phyloP scores from a whole-genome alignment of 1,139 yeast genomes.

The Geotrichum siamense region DNA sequence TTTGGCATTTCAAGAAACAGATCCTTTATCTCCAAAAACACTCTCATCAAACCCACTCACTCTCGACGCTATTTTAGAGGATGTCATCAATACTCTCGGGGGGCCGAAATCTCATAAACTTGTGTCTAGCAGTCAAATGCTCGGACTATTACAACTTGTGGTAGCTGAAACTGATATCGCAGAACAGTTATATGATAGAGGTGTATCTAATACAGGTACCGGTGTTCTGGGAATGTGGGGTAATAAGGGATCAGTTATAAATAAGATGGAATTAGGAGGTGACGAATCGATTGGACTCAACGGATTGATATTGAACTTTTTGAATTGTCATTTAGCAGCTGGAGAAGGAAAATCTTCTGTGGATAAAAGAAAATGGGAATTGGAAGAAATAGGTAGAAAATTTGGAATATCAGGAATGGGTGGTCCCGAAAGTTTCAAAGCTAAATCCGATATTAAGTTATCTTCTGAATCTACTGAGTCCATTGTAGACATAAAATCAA shows the following conservation, averaged over 20 bases:
- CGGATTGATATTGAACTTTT: slow-evolving; percentile 46
- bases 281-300: slow-evolving; percentile 25
- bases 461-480: neutral
- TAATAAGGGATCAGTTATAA: slow-evolving; percentile 50
- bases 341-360: slow-evolving; percentile 49
- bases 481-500: neutral
- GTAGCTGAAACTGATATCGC: slow-evolving; percentile 32
- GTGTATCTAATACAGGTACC: slow-evolving; percentile 43
- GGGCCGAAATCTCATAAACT: slow-evolving; percentile 27
- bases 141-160: slow-evolving; percentile 45
- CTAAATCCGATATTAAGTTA: neutral
- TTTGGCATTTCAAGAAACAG: slow-evolving; percentile 47
- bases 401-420: slow-evolving; percentile 26
- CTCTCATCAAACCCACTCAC: slow-evolving; percentile 40
- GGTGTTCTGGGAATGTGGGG: slow-evolving; percentile 52
- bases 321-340: slow-evolving; percentile 63
- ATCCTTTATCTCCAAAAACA: slow-evolving; percentile 42
- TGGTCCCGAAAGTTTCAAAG: slow-evolving; percentile 5
- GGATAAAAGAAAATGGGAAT: slow-evolving; percentile 40
- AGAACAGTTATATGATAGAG: slow-evolving; percentile 36
- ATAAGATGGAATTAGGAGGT: slow-evolving; percentile 31
- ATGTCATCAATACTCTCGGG: slow-evolving; percentile 30
- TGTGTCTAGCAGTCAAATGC: slow-evolving; percentile 41
- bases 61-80: slow-evolving; percentile 36
- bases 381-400: slow-evolving; percentile 36